Base-by-base conservation (phyloP, 106 monocot species). In the Posidonia australis region DNA sequence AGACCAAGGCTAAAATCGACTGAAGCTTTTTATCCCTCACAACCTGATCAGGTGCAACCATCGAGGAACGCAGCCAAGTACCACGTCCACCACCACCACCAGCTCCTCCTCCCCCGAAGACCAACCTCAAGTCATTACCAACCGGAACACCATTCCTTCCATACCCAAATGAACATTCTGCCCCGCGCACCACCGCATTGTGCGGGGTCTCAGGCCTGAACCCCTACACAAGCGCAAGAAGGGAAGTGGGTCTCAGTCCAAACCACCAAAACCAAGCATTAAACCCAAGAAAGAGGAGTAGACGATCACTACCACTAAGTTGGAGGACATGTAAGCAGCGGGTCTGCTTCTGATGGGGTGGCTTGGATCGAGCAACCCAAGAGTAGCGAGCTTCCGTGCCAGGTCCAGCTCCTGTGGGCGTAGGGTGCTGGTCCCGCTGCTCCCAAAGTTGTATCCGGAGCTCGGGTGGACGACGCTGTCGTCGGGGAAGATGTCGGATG, bases 401-500 rank as follows among this genome's bases (percentile, higher is more conserved):
- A 54, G 23, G n/a, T 24, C 53, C 23, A 24, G 10, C 7, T 36
- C 36, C 36, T 36, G 9, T 19, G n/a, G 53, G 19, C 24, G 24
- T 54, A 20, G 19, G 11, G 9, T 54, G 19, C 23, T 10, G n/a
- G 1, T 24, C 53, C 0, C 11, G 11, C 10, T 11, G 12, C 10
- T 24, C 53, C 58, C 58, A 32, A 59, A 29, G 21, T 29, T 16
- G 58, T 24, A 29, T 17, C 36, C 36, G 36, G 36, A 23, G 29
- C 29, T 27, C 1, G 1, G 12, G 58, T 17, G 30, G 31, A 1
- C 16, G 58, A 7, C 17, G 16, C 29, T 25, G 13, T 13, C 29
- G 17, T 30, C 58, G 16, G 25, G 31, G 26, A 59, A 59, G 31
- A 59, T 59, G 58, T 32, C 58, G 31, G 58, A 32, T 59, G 58